Evolutionary conservation across 176 grass and related monocot genomes (phyloP), one percentile per base, ranked within the genome.

Genomic region (Aegilops longissima): DNA sequence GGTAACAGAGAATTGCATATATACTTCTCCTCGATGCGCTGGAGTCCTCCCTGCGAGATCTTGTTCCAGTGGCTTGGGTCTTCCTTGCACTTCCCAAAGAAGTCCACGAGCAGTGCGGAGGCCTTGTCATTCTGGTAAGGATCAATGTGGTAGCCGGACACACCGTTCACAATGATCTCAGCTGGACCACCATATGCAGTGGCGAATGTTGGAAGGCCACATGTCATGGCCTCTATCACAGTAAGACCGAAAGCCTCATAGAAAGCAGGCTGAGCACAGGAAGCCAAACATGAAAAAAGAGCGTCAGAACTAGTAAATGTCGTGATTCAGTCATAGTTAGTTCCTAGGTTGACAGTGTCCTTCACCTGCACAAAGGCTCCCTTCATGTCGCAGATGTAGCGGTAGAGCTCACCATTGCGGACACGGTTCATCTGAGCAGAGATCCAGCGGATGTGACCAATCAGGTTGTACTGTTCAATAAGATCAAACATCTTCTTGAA

Each of bases 381-480:
- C 82, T 40, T 85, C 56, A 90, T 90, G 44, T 95, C 93, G 2
- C 87, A 89, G 70, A 92, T 95, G 75, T 95, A 95, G 33, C 93
- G 87, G 66, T 95, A 92, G 23, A 95, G 87, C 85, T 95, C 93
- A 3, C 82, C 90, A 9, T 95, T 95, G 87, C 93, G 90, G 40
- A 95, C 93, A 9, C 90, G 87, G 79, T 95, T 95, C 93, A 95
- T 95, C 84, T 95, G 93, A 25, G 93, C 90, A 14, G 93, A 95
- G 67, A 95, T 95, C 93, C 93, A 95, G 14, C 90, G 58, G 69
- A 95, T 84, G 59, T 92, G 93, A 20, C 93, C 90, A 11, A 34
- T 85, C 76, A 95, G 77, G 14, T 92, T 90, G 80, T 92, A 90
- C 79, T 95, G 25, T 20, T 95, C 88, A 30, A 95, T 95, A 38